Evolutionary conservation across 2,329 filamentous ascomycete species (phyloP).

Genomic region (Pseudogymnoascus verrucosus): DNA sequence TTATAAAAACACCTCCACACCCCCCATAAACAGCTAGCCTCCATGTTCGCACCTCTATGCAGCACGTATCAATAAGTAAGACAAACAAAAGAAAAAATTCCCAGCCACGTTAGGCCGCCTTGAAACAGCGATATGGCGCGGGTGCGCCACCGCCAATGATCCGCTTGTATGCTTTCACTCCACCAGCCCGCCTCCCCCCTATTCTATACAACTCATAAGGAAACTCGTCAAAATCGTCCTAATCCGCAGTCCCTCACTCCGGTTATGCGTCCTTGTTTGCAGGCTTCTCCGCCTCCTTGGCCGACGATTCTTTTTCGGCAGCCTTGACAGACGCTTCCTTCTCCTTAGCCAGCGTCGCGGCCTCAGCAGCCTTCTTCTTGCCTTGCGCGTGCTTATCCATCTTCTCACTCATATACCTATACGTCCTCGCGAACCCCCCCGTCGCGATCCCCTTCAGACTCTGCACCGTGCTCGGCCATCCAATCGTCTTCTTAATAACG

Average conservation of each 20-base stretch:
- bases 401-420: conserved; percentile 79
- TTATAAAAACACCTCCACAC: neutral
- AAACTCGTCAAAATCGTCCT: conserved; percentile 1
- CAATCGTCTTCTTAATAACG: conserved; percentile 80
- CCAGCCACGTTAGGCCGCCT: neutral
- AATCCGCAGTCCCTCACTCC: neutral
- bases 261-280: neutral
- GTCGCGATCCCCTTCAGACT: conserved; percentile 78
- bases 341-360: neutral
- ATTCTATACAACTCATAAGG: conserved; percentile 1
- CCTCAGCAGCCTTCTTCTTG: conserved; percentile 19
- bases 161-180: neutral
- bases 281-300: neutral
- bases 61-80: neutral
- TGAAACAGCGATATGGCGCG: neutral
- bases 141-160: neutral
- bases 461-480: conserved; percentile 86
- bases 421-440: conserved; percentile 60
- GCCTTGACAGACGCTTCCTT: neutral
- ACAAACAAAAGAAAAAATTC: neutral
- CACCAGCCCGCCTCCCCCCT: neutral
- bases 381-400: conserved; percentile 48
- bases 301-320: neutral
- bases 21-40: neutral
- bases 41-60: neutral